Conservation (phyloP, 768 basidiomycete genomes). For the Steccherinum ochraceum region DNA sequence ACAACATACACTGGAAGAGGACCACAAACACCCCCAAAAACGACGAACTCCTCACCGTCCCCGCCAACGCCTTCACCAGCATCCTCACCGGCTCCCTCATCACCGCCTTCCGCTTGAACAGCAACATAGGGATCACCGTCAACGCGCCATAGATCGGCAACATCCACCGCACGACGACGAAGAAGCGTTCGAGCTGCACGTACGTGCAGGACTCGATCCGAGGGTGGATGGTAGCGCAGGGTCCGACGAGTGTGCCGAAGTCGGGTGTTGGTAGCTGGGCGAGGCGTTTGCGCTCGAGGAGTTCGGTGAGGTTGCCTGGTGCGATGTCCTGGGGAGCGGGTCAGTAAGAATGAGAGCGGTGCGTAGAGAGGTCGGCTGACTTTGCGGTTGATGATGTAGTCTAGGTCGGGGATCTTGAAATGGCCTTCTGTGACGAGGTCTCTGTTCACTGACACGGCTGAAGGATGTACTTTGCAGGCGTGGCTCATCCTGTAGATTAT, state of each 20-base stretch:
- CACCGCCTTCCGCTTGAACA: slow-evolving; percentile 73
- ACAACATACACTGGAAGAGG: slow-evolving; percentile 69
- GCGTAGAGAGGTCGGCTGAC: slow-evolving; percentile 31
- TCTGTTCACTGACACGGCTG: slow-evolving; percentile 55
- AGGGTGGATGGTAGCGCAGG: slow-evolving; percentile 79
- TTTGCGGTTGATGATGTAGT: slow-evolving; percentile 41
- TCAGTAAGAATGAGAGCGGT: neutral
- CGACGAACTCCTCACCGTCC: slow-evolving; percentile 77
- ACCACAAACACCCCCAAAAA: slow-evolving; percentile 83
- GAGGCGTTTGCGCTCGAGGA: slow-evolving; percentile 39
- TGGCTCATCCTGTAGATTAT: slow-evolving; percentile 53
- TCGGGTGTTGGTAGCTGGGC: slow-evolving; percentile 24
- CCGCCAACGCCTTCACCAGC: slow-evolving; percentile 56
- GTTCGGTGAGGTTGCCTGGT: slow-evolving; percentile 39
- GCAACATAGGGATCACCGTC: slow-evolving; percentile 80
- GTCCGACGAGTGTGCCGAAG: slow-evolving; percentile 46
- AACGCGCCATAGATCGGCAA: slow-evolving; percentile 81
- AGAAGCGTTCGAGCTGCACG: slow-evolving; percentile 65
- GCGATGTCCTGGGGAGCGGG: slow-evolving; percentile 41
- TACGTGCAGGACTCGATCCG: slow-evolving; percentile 51
- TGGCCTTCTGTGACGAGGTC: slow-evolving; percentile 51
- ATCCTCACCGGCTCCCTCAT: slow-evolving; percentile 59
- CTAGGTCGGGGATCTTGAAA: slow-evolving; percentile 52
- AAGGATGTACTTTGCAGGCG: slow-evolving; percentile 57
- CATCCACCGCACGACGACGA: slow-evolving; percentile 80